Base-by-base conservation (phyloP, 305 asterid genomes). In the Fraxinus velutina region DNA sequence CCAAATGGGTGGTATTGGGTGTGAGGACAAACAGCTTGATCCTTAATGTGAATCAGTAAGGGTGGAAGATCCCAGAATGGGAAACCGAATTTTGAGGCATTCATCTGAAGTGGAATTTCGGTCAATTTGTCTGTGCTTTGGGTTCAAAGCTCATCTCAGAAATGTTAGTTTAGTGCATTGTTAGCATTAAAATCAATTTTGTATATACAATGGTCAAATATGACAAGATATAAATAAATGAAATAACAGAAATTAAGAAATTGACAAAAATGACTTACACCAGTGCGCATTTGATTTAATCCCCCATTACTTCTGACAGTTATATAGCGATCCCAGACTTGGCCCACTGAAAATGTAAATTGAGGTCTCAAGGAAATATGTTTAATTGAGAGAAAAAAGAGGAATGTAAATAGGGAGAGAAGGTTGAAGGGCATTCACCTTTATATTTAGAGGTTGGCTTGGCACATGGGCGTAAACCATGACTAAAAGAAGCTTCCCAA, bases 241-340 rank as follows among this genome's bases (percentile, higher is more conserved):
- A 64, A 85, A 76, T 24, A 62, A 80, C 79, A 75, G 74, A 82
- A 10, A 60, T 29, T 24, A 79, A 71, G 42, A 50, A 81, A 29
- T 13, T 7, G 57, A 34, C 37, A 68, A 29, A 21, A 76, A 83
- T 33, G 32, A 85, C 92, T 88, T 82, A 95, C 99, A 84, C 99
- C 99, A 66, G 94, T 88, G 44, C 97, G 92, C 99, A 95, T 95
- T 88, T 95, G 99, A 89, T 95, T 95, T 78, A 95, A 86, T 83
- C 98, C 98, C 68, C 99, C 99, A 82, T 95, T 95, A 88, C 97
- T 83, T 80, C 88, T 90, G 78, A 93, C 99, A 57, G 99, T 95
- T 86, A 93, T 89, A 83, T 93, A 95, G 81, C 85, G 99, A 81
- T 89, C 90, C 86, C 77, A 86, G 47, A 83, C 88, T 34, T 83